Percentiles rank a stretch among this genome's conserved stretches.
Evolutionary conservation across 805 yeast species (phyloP).

Genomic region (Myxozyma neglecta): DNA sequence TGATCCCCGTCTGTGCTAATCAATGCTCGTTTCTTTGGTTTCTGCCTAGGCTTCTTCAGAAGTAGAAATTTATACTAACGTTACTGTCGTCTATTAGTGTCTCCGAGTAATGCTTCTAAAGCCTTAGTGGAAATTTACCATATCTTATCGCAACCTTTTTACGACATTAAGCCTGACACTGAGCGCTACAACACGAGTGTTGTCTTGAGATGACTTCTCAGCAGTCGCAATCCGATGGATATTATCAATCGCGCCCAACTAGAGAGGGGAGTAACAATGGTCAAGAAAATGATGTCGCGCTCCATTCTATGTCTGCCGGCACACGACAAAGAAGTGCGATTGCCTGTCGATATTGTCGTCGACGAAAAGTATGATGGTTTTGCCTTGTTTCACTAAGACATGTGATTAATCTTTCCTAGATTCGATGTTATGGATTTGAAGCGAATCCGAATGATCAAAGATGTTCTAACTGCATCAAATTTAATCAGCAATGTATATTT

Average conservation of each 20-base stretch:
- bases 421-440: conserved; percentile 40
- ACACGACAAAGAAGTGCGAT: conserved; percentile 38
- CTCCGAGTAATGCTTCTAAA: too few relatives aligned
- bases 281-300: neutral
- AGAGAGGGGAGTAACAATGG: neutral
- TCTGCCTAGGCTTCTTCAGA: neutral
- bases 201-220: conserved; percentile 10
- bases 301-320: neutral
- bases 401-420: conserved; percentile 18
- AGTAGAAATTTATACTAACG: neutral
- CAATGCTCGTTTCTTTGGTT: neutral
- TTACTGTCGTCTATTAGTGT: too few relatives aligned
- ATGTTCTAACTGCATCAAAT: conserved; percentile 38
- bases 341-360: conserved; percentile 40
- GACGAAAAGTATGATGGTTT: conserved; percentile 32
- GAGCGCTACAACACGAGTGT: neutral
- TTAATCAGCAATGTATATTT: conserved; percentile 39
- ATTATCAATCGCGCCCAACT: conserved; percentile 1
- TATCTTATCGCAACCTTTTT: neutral
- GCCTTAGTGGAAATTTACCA: too few relatives aligned
- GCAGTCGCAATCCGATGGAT: conserved; percentile 5
- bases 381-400: neutral
- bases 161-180: neutral
- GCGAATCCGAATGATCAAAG: conserved; percentile 34
- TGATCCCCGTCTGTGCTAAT: neutral